Evolutionary conservation across 139 green algal genomes (phyloP).

Genomic region (Mesotaenium endlicherianum): DNA sequence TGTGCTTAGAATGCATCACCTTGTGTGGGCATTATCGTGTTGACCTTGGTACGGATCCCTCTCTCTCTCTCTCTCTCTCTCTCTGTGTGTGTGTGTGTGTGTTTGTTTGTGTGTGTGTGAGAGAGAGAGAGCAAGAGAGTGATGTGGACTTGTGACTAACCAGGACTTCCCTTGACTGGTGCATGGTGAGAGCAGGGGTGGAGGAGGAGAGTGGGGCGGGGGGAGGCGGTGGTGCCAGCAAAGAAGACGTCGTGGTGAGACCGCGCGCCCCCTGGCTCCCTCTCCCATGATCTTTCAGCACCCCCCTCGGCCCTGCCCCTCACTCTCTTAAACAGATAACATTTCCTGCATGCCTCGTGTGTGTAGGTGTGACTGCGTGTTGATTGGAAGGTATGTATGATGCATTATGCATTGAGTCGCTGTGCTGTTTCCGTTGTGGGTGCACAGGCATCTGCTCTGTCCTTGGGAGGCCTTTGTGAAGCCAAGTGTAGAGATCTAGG

Average conservation of each 20-base stretch:
- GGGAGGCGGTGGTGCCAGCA: not conserved
- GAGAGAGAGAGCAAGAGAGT: not conserved
- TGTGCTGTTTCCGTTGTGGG: not conserved
- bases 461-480: not conserved
- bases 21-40: not conserved
- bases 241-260: slow-evolving; percentile 1
- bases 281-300: not conserved
- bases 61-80: not conserved
- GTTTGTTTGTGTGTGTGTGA: not conserved
- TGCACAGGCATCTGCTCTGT: not conserved
- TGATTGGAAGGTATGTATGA: no score
- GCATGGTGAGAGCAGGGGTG: not conserved
- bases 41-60: not conserved
- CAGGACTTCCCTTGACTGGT: slow-evolving; percentile 1
- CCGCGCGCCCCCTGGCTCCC: not conserved
- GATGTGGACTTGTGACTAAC: not conserved
- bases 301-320: not conserved
- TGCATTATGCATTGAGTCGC: not conserved
- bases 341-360: not conserved
- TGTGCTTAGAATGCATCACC: not conserved
- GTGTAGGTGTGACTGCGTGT: not conserved
- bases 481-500: no score
- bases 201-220: not conserved
- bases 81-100: not conserved
- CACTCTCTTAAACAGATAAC: not conserved